A percentile compares a stretch with the other conserved stretches of the same genome.
Conservation (phyloP, 805 yeast species). For the Kregervanrija delftensis region DNA sequence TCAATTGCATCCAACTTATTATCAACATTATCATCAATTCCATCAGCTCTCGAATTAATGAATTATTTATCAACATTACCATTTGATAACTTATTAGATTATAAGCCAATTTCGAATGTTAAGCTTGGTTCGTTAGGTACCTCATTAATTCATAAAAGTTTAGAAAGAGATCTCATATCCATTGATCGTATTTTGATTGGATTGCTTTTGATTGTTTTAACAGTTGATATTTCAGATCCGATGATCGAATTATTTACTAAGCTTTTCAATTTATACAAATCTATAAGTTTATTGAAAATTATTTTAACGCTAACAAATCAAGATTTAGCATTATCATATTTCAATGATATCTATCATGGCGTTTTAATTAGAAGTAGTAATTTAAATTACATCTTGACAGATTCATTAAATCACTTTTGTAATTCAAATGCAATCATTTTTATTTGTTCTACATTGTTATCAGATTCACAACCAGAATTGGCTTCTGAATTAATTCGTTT, state of each 20-base stretch:
- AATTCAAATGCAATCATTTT: slow-evolving; percentile 17
- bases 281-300: slow-evolving; percentile 3
- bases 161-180: slow-evolving; percentile 14
- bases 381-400: slow-evolving; percentile 17
- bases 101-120: slow-evolving; percentile 14
- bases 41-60: slow-evolving; percentile 24
- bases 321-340: slow-evolving; percentile 9
- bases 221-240: slow-evolving; percentile 26
- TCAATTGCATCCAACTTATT: slow-evolving; percentile 32
- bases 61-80: slow-evolving; percentile 29
- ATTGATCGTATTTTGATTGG: slow-evolving; percentile 19
- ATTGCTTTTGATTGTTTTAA: slow-evolving; percentile 22
- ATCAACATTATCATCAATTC: slow-evolving; percentile 14
- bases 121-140: slow-evolving; percentile 21
- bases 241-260: slow-evolving; percentile 18
- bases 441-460: slow-evolving; percentile 17
- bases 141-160: slow-evolving; percentile 13
- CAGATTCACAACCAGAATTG: not conserved
- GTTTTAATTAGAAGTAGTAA: slow-evolving; percentile 17
- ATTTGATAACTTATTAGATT: slow-evolving; percentile 16
- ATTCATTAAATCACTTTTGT: slow-evolving; percentile 11
- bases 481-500: slow-evolving; percentile 13
- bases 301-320: not conserved
- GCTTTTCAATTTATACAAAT: slow-evolving; percentile 12
- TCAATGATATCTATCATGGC: slow-evolving; percentile 17